Conservation (phyloP, 306 rosid species). For the Medicago lupulina region DNA sequence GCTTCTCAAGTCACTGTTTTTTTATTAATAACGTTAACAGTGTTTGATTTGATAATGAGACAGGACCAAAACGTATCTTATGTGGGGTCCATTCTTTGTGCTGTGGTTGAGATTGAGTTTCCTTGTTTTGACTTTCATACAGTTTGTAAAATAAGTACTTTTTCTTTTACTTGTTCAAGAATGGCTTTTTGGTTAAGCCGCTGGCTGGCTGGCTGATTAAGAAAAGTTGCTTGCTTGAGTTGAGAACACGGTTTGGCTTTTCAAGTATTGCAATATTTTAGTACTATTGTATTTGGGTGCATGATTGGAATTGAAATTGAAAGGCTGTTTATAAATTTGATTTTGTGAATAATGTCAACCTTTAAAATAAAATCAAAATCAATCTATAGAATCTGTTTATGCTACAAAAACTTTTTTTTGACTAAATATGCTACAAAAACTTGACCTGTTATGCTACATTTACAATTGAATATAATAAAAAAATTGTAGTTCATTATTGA, state of each 20-base stretch:
- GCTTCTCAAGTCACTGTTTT: slow-evolving; percentile 50
- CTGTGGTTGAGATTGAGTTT: background rate
- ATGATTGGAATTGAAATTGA: background rate
- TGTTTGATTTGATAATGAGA: slow-evolving; percentile 37
- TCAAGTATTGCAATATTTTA: background rate
- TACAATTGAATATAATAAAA: too few relatives aligned
- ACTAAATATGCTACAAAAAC: too few relatives aligned
- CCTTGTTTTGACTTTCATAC: slow-evolving; percentile 25
- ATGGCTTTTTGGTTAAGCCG: slow-evolving; percentile 15
- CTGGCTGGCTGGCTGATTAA: background rate
- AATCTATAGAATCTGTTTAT: too few relatives aligned
- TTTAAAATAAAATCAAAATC: too few relatives aligned
- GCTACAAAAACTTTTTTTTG: too few relatives aligned
- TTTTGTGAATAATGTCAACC: slow-evolving; percentile 7
- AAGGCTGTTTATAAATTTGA: background rate
- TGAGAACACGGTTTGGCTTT: slow-evolving; percentile 10
- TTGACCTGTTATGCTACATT: too few relatives aligned
- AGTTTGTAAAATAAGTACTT: background rate
- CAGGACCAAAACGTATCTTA: slow-evolving; percentile 33
- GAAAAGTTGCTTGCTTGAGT: background rate
- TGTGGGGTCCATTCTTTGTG: slow-evolving; percentile 15
- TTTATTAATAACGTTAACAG: background rate
- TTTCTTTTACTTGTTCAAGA: background rate
- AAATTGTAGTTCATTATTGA: too few relatives aligned
- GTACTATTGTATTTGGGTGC: background rate